Evolutionary conservation across 176 grass and related monocot genomes (phyloP).

Genomic region (Carex littledalei): DNA sequence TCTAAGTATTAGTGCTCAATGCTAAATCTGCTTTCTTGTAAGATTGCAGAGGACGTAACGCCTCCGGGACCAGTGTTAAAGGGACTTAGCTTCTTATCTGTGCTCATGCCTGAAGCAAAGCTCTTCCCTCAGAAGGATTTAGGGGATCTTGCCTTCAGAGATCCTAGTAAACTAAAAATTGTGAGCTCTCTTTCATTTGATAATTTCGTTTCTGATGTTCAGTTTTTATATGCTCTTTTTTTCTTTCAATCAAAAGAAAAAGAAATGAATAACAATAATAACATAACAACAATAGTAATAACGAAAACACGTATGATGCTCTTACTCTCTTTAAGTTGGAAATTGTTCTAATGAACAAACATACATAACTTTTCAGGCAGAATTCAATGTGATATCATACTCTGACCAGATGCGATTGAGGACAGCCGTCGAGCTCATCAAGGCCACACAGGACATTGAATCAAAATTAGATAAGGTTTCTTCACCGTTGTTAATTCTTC

Average conservation of each 20-base stretch:
- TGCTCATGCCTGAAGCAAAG: constrained; percentile 88
- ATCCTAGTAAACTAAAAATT: constrained; percentile 73
- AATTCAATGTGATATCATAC: constrained; percentile 90
- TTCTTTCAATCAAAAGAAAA: not conserved
- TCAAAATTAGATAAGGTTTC: constrained; percentile 74
- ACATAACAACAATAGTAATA: not conserved
- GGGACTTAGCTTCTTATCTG: constrained; percentile 69
- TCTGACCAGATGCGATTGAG: constrained; percentile 78
- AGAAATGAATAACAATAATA: not conserved
- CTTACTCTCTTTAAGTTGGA: not conserved
- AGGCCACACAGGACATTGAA: constrained; percentile 84
- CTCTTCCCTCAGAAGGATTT: constrained; percentile 90
- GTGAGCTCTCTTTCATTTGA: constrained; percentile 39
- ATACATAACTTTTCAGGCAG: constrained; percentile 46
- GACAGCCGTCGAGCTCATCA: constrained; percentile 89
- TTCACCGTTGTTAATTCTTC: constrained; percentile 84
- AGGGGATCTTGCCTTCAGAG: constrained; percentile 89
- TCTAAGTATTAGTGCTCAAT: not conserved
- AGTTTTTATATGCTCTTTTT: not conserved
- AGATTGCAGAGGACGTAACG: constrained; percentile 99
- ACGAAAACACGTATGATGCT: not conserved
- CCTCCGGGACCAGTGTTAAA: constrained; percentile 70
- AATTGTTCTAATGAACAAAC: not conserved
- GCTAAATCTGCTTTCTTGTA: constrained; percentile 35
- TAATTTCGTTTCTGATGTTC: not conserved